Percentiles rank a stretch among this genome's conserved stretches.
Conservation (phyloP, 805 yeast genomes). For the Ogataea siamensis region DNA sequence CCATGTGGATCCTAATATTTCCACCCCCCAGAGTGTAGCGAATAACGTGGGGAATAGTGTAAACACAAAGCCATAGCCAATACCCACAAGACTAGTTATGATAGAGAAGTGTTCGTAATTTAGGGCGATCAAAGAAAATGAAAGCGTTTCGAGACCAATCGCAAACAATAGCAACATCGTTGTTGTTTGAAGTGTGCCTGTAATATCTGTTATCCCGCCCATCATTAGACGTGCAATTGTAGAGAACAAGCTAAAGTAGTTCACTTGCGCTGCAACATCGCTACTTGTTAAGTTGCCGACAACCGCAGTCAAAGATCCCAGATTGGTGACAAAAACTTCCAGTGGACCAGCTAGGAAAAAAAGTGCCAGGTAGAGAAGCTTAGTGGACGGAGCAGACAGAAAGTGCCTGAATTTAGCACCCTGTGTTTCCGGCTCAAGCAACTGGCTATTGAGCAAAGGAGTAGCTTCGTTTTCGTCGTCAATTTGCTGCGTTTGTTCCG, state of each 20-base stretch:
- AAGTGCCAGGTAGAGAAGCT: slow-evolving; percentile 58
- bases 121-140: slow-evolving; percentile 16
- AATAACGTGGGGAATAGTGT: slow-evolving; percentile 78
- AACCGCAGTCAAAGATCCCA: slow-evolving; percentile 63
- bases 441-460: slow-evolving; percentile 32
- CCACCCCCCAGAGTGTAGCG: slow-evolving; percentile 79
- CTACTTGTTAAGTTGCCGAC: slow-evolving; percentile 24
- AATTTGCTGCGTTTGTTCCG: slow-evolving; percentile 14
- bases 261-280: slow-evolving; percentile 19
- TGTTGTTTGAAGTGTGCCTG: slow-evolving; percentile 9
- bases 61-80: slow-evolving; percentile 76
- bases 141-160: slow-evolving; percentile 7
- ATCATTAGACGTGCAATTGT: slow-evolving; percentile 30
- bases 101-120: slow-evolving; percentile 13
- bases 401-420: slow-evolving; percentile 29
- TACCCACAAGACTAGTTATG: slow-evolving; percentile 48
- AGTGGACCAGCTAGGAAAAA: slow-evolving; percentile 75
- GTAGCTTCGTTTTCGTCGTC: slow-evolving; percentile 28
- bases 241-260: slow-evolving; percentile 25
- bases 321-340: slow-evolving; percentile 79
- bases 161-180: slow-evolving; percentile 10
- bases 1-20: slow-evolving; percentile 84
- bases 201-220: slow-evolving; percentile 19
- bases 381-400: slow-evolving; percentile 56
- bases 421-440: slow-evolving; percentile 29